Conservation (phyloP, 2,329 filamentous ascomycete species). For the Colletotrichum sp. region DNA sequence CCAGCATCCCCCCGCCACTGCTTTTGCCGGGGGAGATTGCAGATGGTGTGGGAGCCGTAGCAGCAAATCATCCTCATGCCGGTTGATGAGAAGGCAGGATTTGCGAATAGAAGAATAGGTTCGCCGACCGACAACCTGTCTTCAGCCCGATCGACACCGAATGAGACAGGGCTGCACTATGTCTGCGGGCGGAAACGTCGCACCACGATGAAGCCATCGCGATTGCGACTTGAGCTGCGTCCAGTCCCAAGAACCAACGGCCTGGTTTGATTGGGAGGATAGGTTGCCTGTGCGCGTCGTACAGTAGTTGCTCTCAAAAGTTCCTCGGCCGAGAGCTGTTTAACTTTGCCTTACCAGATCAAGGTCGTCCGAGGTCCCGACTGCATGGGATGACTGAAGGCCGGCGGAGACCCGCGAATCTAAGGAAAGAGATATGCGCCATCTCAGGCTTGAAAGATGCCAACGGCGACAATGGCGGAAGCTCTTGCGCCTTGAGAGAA, state of each 20-base stretch:
- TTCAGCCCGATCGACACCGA: neutral
- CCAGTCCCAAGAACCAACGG: neutral
- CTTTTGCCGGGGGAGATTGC: neutral
- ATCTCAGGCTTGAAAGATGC: neutral
- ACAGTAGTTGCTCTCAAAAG: neutral
- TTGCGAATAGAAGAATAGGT: neutral
- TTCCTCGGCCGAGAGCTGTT: neutral
- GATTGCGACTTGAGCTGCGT: neutral
- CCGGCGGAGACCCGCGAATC: neutral
- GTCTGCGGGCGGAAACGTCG: neutral
- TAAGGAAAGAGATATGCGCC: neutral
- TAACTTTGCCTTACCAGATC: neutral
- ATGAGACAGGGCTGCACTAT: neutral
- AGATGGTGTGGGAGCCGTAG: neutral
- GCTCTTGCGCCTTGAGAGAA: neutral
- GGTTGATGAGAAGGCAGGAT: neutral
- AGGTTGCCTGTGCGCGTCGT: neutral
- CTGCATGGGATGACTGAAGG: neutral
- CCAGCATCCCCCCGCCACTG: neutral
- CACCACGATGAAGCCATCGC: conserved; percentile 11
- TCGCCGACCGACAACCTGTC: neutral
- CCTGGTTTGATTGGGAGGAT: neutral
- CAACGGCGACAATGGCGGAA: neutral
- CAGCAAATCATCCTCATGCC: neutral
- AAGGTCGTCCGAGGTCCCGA: neutral